phyloP scores from a whole-genome alignment of 1,139 yeast species.

The Candida smagusa region DNA sequence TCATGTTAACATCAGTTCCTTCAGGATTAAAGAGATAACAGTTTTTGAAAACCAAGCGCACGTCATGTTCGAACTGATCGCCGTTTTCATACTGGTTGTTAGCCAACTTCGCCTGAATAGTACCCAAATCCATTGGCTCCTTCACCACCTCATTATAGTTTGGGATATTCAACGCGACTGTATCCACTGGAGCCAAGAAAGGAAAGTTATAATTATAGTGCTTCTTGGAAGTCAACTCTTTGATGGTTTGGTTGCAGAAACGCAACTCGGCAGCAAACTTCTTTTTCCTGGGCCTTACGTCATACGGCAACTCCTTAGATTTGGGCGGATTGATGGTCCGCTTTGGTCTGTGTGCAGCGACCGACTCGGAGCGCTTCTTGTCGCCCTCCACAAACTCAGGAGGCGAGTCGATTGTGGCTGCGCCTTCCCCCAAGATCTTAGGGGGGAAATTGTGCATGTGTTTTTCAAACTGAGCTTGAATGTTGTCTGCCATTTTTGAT shows the following conservation, averaged over 20 bases:
- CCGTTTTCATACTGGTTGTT: constrained; percentile 88
- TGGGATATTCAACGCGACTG: constrained; percentile 90
- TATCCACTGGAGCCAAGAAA: constrained; percentile 90
- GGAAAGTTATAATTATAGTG: constrained; percentile 86
- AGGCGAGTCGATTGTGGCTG: constrained; percentile 27
- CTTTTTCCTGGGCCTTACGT: constrained; percentile 85
- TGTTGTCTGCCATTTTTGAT: constrained; percentile 85
- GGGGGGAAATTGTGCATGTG: constrained; percentile 93
- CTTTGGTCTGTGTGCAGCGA: constrained; percentile 70
- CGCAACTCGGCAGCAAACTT: constrained; percentile 87
- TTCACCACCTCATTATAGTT: constrained; percentile 81
- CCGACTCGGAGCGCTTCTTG: constrained; percentile 31
- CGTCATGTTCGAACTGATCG: constrained; percentile 81
- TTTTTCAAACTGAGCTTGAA: constrained; percentile 89
- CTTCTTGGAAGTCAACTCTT: constrained; percentile 80
- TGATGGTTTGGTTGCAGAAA: constrained; percentile 77
- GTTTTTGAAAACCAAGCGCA: constrained; percentile 78
- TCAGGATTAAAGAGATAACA: constrained; percentile 94
- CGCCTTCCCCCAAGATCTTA: constrained; percentile 42
- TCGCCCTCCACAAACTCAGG: constrained; percentile 52
- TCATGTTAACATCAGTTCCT: constrained; percentile 89
- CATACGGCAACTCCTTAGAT: constrained; percentile 90
- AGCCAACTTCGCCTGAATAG: constrained; percentile 73
- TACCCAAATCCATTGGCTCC: constrained; percentile 93
- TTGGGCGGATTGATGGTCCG: constrained; percentile 96